A percentile compares a stretch with the other conserved stretches of the same genome.
These are phyloP conservation scores for Candida albicans DNA, from an alignment of 1,139 yeast genomes.

Conservation along the genomic window DNA sequence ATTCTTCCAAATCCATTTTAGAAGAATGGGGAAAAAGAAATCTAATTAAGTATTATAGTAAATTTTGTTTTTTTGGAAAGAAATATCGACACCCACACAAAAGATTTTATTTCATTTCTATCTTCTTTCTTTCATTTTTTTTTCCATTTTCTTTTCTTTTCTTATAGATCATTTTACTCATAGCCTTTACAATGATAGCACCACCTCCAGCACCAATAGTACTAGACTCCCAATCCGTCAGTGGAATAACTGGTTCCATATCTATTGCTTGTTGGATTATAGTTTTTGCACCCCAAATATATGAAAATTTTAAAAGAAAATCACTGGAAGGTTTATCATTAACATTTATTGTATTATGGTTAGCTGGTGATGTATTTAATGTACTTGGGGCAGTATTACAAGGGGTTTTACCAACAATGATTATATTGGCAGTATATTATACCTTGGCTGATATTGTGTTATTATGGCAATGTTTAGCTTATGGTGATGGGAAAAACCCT, in stretches of 20 bases:
- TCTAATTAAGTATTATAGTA: too few species aligned
- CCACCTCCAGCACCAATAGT: slow-evolving; percentile 58
- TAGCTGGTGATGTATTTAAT: slow-evolving; percentile 86
- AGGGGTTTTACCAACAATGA: slow-evolving; percentile 91
- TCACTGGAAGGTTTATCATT: slow-evolving; percentile 86
- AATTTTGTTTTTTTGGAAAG: too few species aligned
- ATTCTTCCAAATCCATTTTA: too few species aligned
- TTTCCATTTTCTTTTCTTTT: too few species aligned
- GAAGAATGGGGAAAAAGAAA: too few species aligned
- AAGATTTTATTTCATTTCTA: too few species aligned
- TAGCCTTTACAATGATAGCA: not conserved
- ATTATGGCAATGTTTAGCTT: slow-evolving; percentile 75
- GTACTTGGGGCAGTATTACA: slow-evolving; percentile 86
- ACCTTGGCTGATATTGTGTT: slow-evolving; percentile 86
- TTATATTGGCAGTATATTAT: slow-evolving; percentile 84
- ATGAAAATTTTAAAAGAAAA: slow-evolving; percentile 81
- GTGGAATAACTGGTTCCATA: slow-evolving; percentile 88
- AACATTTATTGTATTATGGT: slow-evolving; percentile 81
- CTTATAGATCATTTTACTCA: not conserved
- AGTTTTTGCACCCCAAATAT: slow-evolving; percentile 95
- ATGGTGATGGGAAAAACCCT: slow-evolving; percentile 51
- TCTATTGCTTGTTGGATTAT: slow-evolving; percentile 98
- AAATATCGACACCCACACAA: too few species aligned
- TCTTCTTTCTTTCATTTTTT: too few species aligned
- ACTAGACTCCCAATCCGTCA: slow-evolving; percentile 73